Conservation (phyloP, 768 basidiomycete species). For the Mycena vitilis region DNA sequence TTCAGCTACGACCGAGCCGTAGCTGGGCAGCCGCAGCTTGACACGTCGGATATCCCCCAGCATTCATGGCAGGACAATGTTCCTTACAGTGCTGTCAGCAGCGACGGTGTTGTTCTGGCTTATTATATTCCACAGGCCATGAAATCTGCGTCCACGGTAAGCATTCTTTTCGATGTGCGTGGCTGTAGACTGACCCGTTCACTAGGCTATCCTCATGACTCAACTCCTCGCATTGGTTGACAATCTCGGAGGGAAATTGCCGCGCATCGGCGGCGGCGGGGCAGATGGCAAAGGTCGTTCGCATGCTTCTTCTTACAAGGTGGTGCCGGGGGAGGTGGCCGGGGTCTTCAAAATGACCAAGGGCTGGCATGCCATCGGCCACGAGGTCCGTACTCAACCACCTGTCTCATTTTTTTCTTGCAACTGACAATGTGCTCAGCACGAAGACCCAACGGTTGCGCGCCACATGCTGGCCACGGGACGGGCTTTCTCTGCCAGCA, state of each 20-base stretch:
- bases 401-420: not conserved
- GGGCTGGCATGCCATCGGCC: slow-evolving; percentile 7
- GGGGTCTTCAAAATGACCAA: slow-evolving; percentile 1
- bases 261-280: not conserved
- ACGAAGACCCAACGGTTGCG: not conserved
- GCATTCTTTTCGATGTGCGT: not conserved
- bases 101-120: not conserved
- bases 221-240: not conserved
- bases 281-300: not conserved
- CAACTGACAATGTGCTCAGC: not conserved
- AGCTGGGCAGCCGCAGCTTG: not conserved
- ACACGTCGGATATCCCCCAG: not conserved
- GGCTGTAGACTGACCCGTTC: not conserved
- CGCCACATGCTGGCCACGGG: not conserved
- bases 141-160: not conserved
- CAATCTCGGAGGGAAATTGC: not conserved
- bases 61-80: not conserved
- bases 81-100: not conserved
- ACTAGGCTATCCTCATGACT: not conserved
- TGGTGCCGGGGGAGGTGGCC: not conserved
- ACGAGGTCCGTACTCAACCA: not conserved
- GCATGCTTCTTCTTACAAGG: not conserved
- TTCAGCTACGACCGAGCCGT: not conserved
- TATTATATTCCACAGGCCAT: not conserved
- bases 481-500: not conserved